A percentile compares a stretch with the other conserved stretches of the same genome.
Conservation (phyloP, 225 moss, liverwort and hornwort species). For the Pseudisothecium myosuroides region DNA sequence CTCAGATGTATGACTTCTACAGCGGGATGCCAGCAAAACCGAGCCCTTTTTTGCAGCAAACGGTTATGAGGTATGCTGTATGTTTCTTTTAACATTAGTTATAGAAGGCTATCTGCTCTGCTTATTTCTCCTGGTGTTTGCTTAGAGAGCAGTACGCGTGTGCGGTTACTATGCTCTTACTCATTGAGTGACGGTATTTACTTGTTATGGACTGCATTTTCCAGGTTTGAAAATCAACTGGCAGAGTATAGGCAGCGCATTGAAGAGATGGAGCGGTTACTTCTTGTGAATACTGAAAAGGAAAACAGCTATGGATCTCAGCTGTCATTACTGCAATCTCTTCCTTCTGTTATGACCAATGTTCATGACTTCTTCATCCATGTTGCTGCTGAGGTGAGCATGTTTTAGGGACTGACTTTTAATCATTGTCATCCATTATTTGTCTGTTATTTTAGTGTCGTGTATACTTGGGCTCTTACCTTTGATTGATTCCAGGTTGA, state of each 20-base stretch:
- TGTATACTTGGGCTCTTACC: background rate
- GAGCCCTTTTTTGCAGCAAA: conserved; percentile 74
- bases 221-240: conserved; percentile 68
- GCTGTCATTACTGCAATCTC: conserved; percentile 71
- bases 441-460: background rate
- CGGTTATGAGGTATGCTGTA: conserved; percentile 38
- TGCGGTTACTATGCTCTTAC: background rate
- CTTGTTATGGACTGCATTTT: background rate
- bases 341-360: conserved; percentile 95
- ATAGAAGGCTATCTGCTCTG: background rate
- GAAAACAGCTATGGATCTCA: conserved; percentile 68
- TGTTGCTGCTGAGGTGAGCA: conserved; percentile 88
- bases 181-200: background rate
- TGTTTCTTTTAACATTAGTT: background rate
- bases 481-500: conserved; percentile 52
- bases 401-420: background rate
- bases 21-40: conserved; percentile 79
- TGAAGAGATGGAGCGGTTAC: conserved; percentile 90
- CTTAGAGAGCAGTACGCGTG: background rate
- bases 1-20: conserved; percentile 76
- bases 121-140: background rate
- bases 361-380: conserved; percentile 97
- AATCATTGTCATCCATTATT: background rate
- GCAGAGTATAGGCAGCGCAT: conserved; percentile 79
- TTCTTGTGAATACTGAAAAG: conserved; percentile 59